A percentile compares a stretch with the other conserved stretches of the same genome.
These are phyloP conservation scores for Malassezia furfur DNA, from an alignment of 1,284 basidiomycete genomes.

Conservation along the genomic window DNA sequence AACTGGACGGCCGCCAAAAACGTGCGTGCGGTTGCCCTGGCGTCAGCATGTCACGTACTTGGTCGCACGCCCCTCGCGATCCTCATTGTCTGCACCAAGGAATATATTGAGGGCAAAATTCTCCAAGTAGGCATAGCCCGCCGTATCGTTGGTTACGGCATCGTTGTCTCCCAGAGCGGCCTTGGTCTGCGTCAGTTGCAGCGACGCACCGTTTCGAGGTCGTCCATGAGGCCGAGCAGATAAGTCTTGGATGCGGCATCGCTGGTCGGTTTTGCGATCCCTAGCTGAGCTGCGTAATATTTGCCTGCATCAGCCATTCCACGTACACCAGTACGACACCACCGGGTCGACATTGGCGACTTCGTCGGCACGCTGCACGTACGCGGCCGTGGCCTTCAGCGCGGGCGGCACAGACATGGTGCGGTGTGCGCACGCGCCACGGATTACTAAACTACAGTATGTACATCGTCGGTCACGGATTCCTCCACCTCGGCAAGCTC, in stretches of 20 bases:
- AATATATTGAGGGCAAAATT: conserved; percentile 88
- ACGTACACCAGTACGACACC: conserved; percentile 77
- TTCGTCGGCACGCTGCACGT: conserved; percentile 80
- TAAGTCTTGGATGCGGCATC: conserved; percentile 59
- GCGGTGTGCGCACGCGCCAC: background rate
- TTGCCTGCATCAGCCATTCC: conserved; percentile 46
- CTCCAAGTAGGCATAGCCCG: conserved; percentile 77
- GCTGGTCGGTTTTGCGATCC: conserved; percentile 61
- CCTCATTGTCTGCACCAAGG: conserved; percentile 77
- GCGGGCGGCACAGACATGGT: background rate
- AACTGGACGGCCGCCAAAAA: conserved; percentile 80
- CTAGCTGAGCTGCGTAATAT: conserved; percentile 80
- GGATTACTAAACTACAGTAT: conserved; percentile 4
- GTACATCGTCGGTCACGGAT: background rate
- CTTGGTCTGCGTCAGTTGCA: conserved; percentile 57
- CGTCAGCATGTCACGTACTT: conserved; percentile 52
- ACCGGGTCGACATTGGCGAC: conserved; percentile 69
- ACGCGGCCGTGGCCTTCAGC: conserved; percentile 58
- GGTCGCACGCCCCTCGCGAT: conserved; percentile 65
- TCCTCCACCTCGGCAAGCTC: background rate
- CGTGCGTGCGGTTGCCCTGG: conserved; percentile 65
- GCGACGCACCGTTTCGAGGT: conserved; percentile 60
- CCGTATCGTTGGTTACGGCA: conserved; percentile 70
- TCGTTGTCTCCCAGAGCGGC: conserved; percentile 64
- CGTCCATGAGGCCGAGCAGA: conserved; percentile 64